Conservation (phyloP, 2,329 filamentous ascomycete species). For the Botrytis medusae region DNA sequence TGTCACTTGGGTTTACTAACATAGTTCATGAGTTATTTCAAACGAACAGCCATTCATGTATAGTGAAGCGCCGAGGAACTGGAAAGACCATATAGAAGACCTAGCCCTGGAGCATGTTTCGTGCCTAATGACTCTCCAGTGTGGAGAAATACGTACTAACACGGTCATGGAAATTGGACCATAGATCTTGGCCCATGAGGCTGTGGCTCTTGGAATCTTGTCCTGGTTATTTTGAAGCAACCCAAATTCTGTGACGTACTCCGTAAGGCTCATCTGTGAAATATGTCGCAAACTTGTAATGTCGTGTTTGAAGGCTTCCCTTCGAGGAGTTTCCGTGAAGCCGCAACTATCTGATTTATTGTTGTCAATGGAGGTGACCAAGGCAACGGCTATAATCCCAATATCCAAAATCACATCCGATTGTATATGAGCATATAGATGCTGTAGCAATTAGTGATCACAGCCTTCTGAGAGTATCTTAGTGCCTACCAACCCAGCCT, state of each 20-base stretch:
- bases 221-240: background rate
- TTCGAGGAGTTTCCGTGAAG: background rate
- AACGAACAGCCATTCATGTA: background rate
- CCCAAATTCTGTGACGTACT: background rate
- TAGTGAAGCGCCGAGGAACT: background rate
- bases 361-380: background rate
- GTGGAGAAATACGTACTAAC: slow-evolving; percentile 13
- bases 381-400: background rate
- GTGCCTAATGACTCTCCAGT: slow-evolving; percentile 4
- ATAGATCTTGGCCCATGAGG: slow-evolving; percentile 10
- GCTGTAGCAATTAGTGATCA: background rate
- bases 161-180: slow-evolving; percentile 2
- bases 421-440: background rate
- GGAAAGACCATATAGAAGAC: background rate
- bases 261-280: background rate
- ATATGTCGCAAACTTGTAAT: background rate
- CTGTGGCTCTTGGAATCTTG: slow-evolving; percentile 10
- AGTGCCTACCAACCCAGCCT: background rate
- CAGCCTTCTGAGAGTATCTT: slow-evolving; percentile 2
- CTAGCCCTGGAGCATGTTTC: slow-evolving; percentile 14
- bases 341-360: background rate
- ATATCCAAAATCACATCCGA: background rate
- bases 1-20: background rate
- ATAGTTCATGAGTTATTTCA: background rate
- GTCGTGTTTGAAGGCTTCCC: background rate